phyloP scores from a whole-genome alignment of 2,329 filamentous ascomycete species.

The Diaporthe caulivora region DNA sequence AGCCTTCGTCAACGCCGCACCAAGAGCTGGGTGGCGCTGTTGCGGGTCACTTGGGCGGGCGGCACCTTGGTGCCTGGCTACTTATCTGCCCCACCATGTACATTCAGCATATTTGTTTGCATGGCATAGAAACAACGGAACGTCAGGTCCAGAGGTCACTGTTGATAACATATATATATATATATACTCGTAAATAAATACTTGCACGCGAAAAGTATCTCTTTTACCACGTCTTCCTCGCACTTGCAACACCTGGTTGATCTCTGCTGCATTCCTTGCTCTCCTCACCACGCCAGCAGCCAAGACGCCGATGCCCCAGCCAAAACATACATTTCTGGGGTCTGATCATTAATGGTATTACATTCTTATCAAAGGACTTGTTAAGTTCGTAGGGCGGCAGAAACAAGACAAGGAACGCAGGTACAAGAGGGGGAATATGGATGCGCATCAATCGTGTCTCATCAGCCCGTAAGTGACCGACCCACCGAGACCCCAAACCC shows the following conservation, averaged over 20 bases:
- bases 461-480: neutral
- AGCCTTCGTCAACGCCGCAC: conserved; percentile 7
- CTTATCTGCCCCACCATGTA: neutral
- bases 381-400: neutral
- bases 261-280: neutral
- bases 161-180: neutral
- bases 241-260: neutral
- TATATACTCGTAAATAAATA: neutral
- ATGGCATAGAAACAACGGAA: neutral
- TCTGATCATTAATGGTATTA: conserved; percentile 4
- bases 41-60: neutral
- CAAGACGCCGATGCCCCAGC: neutral
- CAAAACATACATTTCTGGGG: neutral
- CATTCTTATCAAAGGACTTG: conserved; percentile 3
- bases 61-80: too few species aligned
- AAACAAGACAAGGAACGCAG: neutral
- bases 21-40: conserved; percentile 24
- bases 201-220: neutral
- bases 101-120: neutral
- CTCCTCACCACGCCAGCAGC: neutral
- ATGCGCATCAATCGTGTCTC: conserved; percentile 25
- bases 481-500: neutral
- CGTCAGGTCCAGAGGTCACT: neutral
- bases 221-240: neutral
- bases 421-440: conserved; percentile 7